Evolutionary conservation across 345 rosid genomes (phyloP), one percentile per base, ranked within the genome.

Genomic region (Hibiscus tridactylites): DNA sequence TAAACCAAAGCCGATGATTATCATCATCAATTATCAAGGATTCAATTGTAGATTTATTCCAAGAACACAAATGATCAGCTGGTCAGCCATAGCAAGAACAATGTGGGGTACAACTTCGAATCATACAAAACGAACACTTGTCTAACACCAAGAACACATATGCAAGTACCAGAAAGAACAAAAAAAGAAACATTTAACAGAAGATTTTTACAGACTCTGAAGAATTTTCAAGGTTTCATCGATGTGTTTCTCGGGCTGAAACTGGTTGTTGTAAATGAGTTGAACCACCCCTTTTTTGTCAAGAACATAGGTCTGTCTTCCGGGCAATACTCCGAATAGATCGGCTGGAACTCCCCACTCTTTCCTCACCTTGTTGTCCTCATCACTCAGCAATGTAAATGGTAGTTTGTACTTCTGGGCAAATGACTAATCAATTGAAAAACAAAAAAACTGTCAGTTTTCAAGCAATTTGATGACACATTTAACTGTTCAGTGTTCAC

Each of bases 221-320:
- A 89, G 91, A 68, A 89, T 73, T 84, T 90, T 94, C 77, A 94
- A 78, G 73, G 98, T 94, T 88, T 94, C 98, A 29, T 91, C 97
- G 28, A 94, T 86, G 75, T 94, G 97, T 83, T 94, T 94, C 83
- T 94, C 98, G 0, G 98, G 98, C 76, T 94, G 97, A 86, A 91
- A 91, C 81, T 90, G 97, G 80, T 91, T 91, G 77, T 94, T 91
- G 85, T 94, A 94, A 82, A 91, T 80, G 71, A 88, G 95, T 76
- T 91, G 93, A 62, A 94, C 93, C 17, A 82, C 85, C 24, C 98
- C 98, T 0, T 85, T 90, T 81, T 90, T 94, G 89, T 94, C 96
- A 9, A 94, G 95, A 54, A 94, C 95, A 11, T 94, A 94, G 5
- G 98, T 94, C 78, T 94, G 88, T 84, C 98, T 87, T 63, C 98